These are phyloP conservation scores for Sungouiozyma ichnusensis DNA, from an alignment of 805 yeast genomes.

Conservation along the genomic window DNA sequence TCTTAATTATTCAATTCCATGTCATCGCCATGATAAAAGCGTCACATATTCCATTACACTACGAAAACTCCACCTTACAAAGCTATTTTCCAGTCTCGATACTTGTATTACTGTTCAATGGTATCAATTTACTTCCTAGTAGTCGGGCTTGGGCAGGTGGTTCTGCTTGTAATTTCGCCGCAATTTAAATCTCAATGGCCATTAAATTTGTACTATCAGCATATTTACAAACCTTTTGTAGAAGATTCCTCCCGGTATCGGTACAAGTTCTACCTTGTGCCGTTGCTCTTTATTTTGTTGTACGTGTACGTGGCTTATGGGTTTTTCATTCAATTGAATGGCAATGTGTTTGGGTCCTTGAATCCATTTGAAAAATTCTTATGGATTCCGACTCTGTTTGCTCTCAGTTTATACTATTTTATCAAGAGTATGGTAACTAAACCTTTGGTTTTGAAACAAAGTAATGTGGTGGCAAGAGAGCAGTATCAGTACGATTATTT, in stretches of 20 bases:
- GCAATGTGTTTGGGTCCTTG: slow-evolving; percentile 7
- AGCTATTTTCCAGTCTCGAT: no score
- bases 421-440: slow-evolving; percentile 13
- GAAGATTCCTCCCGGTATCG: slow-evolving; percentile 14
- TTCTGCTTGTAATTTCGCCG: slow-evolving; percentile 22
- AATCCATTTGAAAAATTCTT: slow-evolving; percentile 12
- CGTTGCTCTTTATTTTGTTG: slow-evolving; percentile 19
- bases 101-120: no score
- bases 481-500: slow-evolving; percentile 38
- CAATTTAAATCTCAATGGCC: slow-evolving; percentile 11
- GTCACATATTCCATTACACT: no score
- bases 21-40: background rate
- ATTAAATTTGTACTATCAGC: slow-evolving; percentile 18
- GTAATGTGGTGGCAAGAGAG: slow-evolving; percentile 2
- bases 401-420: slow-evolving; percentile 13
- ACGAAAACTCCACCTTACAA: no score
- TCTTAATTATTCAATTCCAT: background rate
- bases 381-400: slow-evolving; percentile 16
- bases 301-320: slow-evolving; percentile 14
- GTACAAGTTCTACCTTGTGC: slow-evolving; percentile 24
- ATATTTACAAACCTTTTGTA: slow-evolving; percentile 19
- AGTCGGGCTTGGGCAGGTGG: slow-evolving; percentile 6
- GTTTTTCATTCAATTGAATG: slow-evolving; percentile 10
- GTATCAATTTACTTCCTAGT: background rate
- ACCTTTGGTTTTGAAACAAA: slow-evolving; percentile 9